phyloP scores from a whole-genome alignment of 78 protist species.

The Dictyostelium discoideum region DNA sequence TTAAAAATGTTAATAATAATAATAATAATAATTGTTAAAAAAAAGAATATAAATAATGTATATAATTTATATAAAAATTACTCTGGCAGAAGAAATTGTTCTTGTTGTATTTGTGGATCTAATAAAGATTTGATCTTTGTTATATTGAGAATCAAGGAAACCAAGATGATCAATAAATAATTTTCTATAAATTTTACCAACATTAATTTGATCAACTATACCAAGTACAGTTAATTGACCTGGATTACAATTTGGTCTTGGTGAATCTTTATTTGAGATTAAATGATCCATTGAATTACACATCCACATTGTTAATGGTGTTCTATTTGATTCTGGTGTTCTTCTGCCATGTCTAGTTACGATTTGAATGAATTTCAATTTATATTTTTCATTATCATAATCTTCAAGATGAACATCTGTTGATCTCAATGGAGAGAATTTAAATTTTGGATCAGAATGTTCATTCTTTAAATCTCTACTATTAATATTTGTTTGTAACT shows the following conservation, averaged over 20 bases:
- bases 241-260: slow-evolving; percentile 25
- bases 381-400: slow-evolving; percentile 11
- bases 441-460: not conserved
- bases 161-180: slow-evolving; percentile 31
- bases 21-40: too few relatives aligned
- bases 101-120: slow-evolving; percentile 57
- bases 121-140: slow-evolving; percentile 25
- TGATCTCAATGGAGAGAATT: not conserved
- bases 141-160: slow-evolving; percentile 27
- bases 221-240: slow-evolving; percentile 76
- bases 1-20: not conserved
- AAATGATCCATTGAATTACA: slow-evolving; percentile 50
- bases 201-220: slow-evolving; percentile 40
- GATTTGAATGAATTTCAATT: slow-evolving; percentile 40
- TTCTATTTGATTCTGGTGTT: slow-evolving; percentile 46
- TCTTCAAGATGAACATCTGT: slow-evolving; percentile 20
- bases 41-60: not conserved
- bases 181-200: slow-evolving; percentile 29
- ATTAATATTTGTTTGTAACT: not conserved
- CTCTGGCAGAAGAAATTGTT: slow-evolving; percentile 55
- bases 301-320: slow-evolving; percentile 47
- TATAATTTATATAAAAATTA: not conserved
- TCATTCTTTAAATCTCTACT: not conserved
- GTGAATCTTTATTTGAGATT: slow-evolving; percentile 32
- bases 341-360: slow-evolving; percentile 73